Percentiles rank a stretch among this genome's conserved stretches.
Evolutionary conservation across 495 filamentous ascomycete genomes (phyloP).

Genomic region (Podospora appendiculata): DNA sequence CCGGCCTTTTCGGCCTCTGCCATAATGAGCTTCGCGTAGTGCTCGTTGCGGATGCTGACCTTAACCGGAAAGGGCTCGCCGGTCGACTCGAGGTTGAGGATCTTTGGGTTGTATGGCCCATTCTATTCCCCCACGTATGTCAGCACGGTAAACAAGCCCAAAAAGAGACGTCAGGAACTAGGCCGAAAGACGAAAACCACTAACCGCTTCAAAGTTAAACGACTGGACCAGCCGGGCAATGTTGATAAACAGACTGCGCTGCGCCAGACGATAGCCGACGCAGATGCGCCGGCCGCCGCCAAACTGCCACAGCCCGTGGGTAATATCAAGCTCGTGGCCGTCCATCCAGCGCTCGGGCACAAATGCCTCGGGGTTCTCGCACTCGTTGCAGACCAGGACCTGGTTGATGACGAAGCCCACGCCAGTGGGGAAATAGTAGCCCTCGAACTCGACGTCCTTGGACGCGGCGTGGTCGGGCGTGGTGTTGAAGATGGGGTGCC

Average conservation of each 20-base stretch:
- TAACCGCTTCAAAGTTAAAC: conserved; percentile 24
- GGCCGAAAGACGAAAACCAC: not conserved
- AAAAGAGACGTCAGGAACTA: not conserved
- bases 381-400: conserved; percentile 19
- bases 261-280: conserved; percentile 38
- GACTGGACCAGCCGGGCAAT: conserved; percentile 36
- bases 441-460: conserved; percentile 42
- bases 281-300: conserved; percentile 36
- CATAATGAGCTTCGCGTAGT: not conserved
- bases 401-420: conserved; percentile 29
- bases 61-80: conserved; percentile 10
- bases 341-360: conserved; percentile 42
- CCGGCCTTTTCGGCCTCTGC: not conserved
- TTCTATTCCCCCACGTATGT: conserved; percentile 5
- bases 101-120: conserved; percentile 2
- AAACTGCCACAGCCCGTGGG: conserved; percentile 25
- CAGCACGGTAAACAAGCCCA: not conserved
- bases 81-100: conserved; percentile 1
- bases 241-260: conserved; percentile 34
- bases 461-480: conserved; percentile 25
- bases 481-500: conserved; percentile 39
- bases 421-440: conserved; percentile 40
- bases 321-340: conserved; percentile 19
- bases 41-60: not conserved
- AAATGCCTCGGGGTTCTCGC: conserved; percentile 29